Base-by-base conservation (phyloP, 2,329 filamentous ascomycete species). In the Fusarium stilboides region DNA sequence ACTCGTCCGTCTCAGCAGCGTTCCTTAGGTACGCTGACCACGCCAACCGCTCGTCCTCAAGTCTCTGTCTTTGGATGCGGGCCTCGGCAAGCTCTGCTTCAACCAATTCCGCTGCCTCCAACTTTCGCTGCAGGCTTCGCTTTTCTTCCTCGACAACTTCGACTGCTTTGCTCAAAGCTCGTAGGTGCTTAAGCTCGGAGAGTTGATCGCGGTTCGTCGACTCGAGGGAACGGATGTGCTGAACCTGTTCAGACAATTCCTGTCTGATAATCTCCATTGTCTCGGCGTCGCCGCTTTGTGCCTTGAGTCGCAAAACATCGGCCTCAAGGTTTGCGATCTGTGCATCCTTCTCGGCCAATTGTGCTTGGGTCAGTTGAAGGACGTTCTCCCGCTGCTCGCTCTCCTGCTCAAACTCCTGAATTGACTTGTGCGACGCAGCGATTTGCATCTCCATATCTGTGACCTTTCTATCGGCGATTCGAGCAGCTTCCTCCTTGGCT, bases 141-240 rank as follows among this genome's bases (percentile, higher is more conserved):
- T 98, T 98, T 82, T 99, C 94, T 78, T 99, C 96, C 77, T 99
- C 94, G 0, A 98, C 92, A 3, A 99, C 88, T 75, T 97, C 93
- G 2, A 97, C 91, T n/a, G 92, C 93, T 80, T 93, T 95, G 77
- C 94, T 91, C 5, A 91, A 82, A 70, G 94, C 92, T 15, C 94
- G 91, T 37, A 97, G 86, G 71, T 94, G 91, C 72, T 92, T 93
- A 36, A 99, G 82, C 77, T 99, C 95, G 1, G 86, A 80, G 15
- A 89, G 84, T 75, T 97, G 93, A 50, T 97, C 93, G 24, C 93
- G 87, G 67, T 94, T 97, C 36, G 89, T 88, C 1, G 88, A 86
- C 77, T 99, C 96, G 5, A 99, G 84, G 31, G 88, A 90, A 62
- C 93, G 90, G 69, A 98, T 97, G 75, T 98, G 94, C n/a, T 89